Conservation (phyloP, 2,329 filamentous ascomycete genomes). For the Aspergillus chevalieri region DNA sequence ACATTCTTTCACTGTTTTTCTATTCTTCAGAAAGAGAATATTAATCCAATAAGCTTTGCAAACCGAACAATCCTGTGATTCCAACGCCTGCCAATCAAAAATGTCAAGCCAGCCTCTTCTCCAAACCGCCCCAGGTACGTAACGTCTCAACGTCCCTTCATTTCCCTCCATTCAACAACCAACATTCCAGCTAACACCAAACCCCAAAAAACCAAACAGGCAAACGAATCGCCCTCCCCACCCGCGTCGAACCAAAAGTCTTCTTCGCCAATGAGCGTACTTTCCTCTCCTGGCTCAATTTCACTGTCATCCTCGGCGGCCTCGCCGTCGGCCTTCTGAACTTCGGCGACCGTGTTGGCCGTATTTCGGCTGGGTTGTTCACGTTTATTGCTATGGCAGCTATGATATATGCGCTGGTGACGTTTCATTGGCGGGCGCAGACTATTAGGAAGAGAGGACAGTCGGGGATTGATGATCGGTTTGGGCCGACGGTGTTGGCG, state of each 20-base stretch:
- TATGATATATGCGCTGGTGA: constrained; percentile 90
- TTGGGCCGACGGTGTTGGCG: constrained; percentile 85
- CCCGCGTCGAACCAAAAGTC: constrained; percentile 97
- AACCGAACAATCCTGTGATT: too few species aligned
- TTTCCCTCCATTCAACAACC: constrained; percentile 1
- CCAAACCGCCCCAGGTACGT: constrained; percentile 80
- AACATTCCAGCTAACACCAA: background rate
- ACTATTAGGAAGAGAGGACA: constrained; percentile 87
- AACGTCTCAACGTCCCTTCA: background rate
- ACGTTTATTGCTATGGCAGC: constrained; percentile 89
- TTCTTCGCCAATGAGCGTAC: constrained; percentile 99
- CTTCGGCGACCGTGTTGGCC: constrained; percentile 90
- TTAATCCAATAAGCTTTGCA: too few species aligned
- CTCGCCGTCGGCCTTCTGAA: constrained; percentile 96
- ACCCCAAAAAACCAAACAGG: constrained; percentile 47
- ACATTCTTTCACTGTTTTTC: background rate
- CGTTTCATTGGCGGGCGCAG: constrained; percentile 95
- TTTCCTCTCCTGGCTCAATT: constrained; percentile 99
- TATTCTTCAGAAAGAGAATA: too few species aligned
- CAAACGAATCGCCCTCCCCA: constrained; percentile 97
- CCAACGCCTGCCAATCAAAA: constrained; percentile 17
- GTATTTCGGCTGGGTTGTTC: constrained; percentile 90
- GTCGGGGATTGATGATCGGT: constrained; percentile 92
- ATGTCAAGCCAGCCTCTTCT: constrained; percentile 98
- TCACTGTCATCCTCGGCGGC: constrained; percentile 95